Base-by-base conservation (phyloP, 225 moss, liverwort and hornwort species). In the Marchantia polymorpha region DNA sequence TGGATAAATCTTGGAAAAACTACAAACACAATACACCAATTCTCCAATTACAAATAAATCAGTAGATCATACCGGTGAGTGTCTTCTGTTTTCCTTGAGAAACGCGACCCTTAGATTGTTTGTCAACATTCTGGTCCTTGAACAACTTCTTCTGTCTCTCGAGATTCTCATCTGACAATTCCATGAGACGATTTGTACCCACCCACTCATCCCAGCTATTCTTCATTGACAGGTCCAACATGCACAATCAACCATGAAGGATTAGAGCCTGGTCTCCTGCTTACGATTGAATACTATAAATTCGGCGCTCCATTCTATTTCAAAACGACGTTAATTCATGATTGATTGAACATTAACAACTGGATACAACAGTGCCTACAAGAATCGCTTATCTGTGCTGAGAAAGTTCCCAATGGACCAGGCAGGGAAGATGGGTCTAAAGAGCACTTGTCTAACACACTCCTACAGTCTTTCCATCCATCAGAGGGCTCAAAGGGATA, bases 171-270 rank as follows among this genome's bases (percentile, higher is more conserved):
- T 92, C 95, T 46, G 95, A 93, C 6, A 90, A 82, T 77, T 92
- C 90, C 97, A 99, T 93, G 59, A 99, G 87, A 53, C 95, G 92
- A 69, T 90, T 89, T 58, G 92, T 86, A 47, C 92, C 91, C 52
- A 99, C 95, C 97, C 97, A 95, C 79, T 99, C 97, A 84, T 97
- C 94, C 97, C 94, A 97, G 82, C 89, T 93, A 90, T 94, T 92
- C 88, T 92, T 94, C 97, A 88, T 79, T 84, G 58, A 53, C 77
- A 80, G 79, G 74, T 82, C 77, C 83, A 79, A 80, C 78, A 74
- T 71, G 55, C 79, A 82, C 55, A 29, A 20, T 78, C 69, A 74
- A 70, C 79, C 78, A 82, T 53, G 29, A 52, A 73, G 51, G 76
- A 70, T 83, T 81, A 87, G 81, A 52, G 30, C 29, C 77, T 51